Base-by-base conservation (phyloP, 2,329 filamentous ascomycete genomes). In the Fusarium cicatricum region DNA sequence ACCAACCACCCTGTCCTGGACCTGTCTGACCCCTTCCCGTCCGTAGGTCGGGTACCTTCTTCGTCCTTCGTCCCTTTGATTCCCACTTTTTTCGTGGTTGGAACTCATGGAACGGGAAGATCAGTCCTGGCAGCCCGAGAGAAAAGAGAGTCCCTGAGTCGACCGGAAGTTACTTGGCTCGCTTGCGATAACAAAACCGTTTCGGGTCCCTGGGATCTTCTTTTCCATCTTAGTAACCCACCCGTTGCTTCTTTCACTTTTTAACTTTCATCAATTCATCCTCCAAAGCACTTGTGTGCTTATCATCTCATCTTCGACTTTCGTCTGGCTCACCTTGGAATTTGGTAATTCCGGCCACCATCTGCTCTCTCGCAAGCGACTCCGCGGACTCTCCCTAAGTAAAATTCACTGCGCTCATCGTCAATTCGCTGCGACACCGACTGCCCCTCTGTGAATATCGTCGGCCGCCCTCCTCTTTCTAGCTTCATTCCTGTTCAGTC, bases 141-240 rank as follows among this genome's bases (percentile, higher is more conserved):
- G 17, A 45, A 52, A 9, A 14, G 14, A n/a, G 17, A 47, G 37
- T 39, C 44, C 44, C 23, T 38, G 37, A 14, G 21, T 15, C 4
- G 4, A 6, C 29, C 10, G 4, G 4, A 14, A 32, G 29, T 32
- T 32, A n/a, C 26, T 47, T 48, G 37, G 44, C 52, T 60, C 51
- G 52, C 52, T 26, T 53, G 52, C 51, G 51, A 63, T 64, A 54
- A 57, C 60, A 57, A 63, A 57, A 60, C 43, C 55, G 55, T 60
- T 63, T 60, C 43, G 33, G 12, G 36, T 33, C 55, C 53, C 40
- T 52, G 52, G 36, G 47, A 60, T 63, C 36, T 63, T 60, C 36
- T 50, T 58, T n/a, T n/a, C n/a, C n/a, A n/a, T n/a, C 58, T 62
- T 33, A 41, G 37, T 37, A 32, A 32, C 23, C 45, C 42, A 49